phyloP scores from a whole-genome alignment of 2,329 filamentous ascomycete genomes.

The Fusarium sp. region DNA sequence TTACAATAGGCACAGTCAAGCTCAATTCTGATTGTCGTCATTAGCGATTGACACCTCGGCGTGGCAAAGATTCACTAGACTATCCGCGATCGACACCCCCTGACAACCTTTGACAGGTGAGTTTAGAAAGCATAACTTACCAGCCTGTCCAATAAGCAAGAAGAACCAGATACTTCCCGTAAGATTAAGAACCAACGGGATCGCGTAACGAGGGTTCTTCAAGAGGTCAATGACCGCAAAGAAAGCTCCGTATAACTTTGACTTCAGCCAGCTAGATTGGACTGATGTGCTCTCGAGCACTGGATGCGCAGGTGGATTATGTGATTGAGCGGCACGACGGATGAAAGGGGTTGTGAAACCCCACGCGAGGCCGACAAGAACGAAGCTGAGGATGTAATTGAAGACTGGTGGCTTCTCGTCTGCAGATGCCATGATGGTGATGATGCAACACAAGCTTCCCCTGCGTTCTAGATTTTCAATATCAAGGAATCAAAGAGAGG shows the following conservation, averaged over 20 bases:
- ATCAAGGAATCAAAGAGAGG: slow-evolving; percentile 12
- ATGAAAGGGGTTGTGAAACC: slow-evolving; percentile 94
- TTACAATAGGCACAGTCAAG: slow-evolving; percentile 93
- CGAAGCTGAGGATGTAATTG: slow-evolving; percentile 89
- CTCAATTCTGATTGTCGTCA: slow-evolving; percentile 75
- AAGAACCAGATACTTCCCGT: slow-evolving; percentile 98
- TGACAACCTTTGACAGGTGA: slow-evolving; percentile 9
- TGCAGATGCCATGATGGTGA: slow-evolving; percentile 21
- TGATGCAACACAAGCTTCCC: slow-evolving; percentile 14
- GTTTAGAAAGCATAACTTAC: slow-evolving; percentile 61
- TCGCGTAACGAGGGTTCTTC: slow-evolving; percentile 82
- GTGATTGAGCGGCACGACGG: slow-evolving; percentile 82
- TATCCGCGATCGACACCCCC: slow-evolving; percentile 30
- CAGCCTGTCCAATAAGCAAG: slow-evolving; percentile 89
- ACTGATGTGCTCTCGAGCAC: slow-evolving; percentile 64
- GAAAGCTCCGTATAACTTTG: slow-evolving; percentile 71
- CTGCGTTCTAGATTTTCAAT: slow-evolving; percentile 25
- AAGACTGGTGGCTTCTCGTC: slow-evolving; percentile 65
- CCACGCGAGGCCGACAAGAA: slow-evolving; percentile 93
- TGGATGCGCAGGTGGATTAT: slow-evolving; percentile 72
- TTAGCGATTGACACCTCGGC: slow-evolving; percentile 18
- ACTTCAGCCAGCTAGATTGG: slow-evolving; percentile 69
- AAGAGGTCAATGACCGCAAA: slow-evolving; percentile 84
- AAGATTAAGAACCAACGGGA: slow-evolving; percentile 87
- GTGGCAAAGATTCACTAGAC: slow-evolving; percentile 27